Evolutionary conservation across 371 early-diverging fungal species (phyloP), one percentile per base, ranked within the genome.

Genomic region (Apophysomyces sp.): DNA sequence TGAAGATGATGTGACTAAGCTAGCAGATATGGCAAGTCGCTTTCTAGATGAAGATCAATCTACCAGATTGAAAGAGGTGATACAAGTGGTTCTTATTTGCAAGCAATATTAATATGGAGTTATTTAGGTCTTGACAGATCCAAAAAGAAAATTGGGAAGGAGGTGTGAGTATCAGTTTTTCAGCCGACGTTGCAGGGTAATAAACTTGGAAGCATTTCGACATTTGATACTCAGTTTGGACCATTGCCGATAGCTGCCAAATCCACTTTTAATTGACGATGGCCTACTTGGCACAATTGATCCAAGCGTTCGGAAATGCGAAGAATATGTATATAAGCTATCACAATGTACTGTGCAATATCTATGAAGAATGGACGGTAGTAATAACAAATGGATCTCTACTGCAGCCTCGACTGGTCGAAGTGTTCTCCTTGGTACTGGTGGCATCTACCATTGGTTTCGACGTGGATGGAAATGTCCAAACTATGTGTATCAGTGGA

Each of bases 381-480:
- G 13, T 31, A 28, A 13, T 30, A 32, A 9, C 30, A 12, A 21
- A 31, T 1, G 36, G 13, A 18, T 4, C 26, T 11, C n/a, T 21
- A 40, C 18, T 52, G 2, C 37, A 74, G 70, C 57, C 49, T 31
- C 60, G 12, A 49, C 60, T 21, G 71, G 68, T 39, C 71, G 73
- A 36, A 53, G 60, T 2, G 71, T 67, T 36, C 41, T 80, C n/a
- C 44, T 80, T 8, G 34, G 54, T 16, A 62, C 58, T 26, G 72
- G 69, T 15, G 66, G 65, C 32, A 40, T 80, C 18, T 55, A 57
- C 27, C 67, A 68, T 41, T 80, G 77, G 73, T 61, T 66, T 49
- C 51, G 64, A 8, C 58, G 60, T 49, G 73, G 74, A 0, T 77
- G 77, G 80, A 44, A 65, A 13, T 76, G 73, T 57, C 75, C 80